A percentile compares a stretch with the other conserved stretches of the same genome.
These are phyloP conservation scores for Eimeria sp. DNA, from an alignment of 169 alveolate species.

Conservation along the genomic window DNA sequence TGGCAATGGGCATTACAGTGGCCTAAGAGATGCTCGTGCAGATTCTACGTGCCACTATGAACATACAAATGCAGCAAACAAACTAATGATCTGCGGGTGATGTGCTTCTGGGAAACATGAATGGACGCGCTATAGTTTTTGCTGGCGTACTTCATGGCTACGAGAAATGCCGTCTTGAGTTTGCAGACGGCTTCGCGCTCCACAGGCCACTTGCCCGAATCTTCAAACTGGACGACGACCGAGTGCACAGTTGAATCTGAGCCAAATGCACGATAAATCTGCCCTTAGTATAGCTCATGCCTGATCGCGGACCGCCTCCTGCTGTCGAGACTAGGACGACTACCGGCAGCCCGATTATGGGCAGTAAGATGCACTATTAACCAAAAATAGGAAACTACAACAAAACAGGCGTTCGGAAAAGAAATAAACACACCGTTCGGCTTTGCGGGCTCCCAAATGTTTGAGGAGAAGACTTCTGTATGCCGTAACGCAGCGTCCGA, in stretches of 20 bases:
- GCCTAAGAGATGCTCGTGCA: neutral
- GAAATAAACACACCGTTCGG: conserved; percentile 2
- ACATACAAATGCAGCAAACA: neutral
- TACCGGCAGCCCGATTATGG: neutral
- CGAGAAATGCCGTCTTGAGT: conserved; percentile 80
- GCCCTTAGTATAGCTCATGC: neutral
- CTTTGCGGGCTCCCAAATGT: conserved; percentile 59
- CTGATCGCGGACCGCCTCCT: neutral
- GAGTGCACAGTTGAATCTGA: conserved; percentile 74
- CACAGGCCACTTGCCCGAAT: conserved; percentile 82
- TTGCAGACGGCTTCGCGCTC: conserved; percentile 70
- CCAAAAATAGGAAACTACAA: neutral
- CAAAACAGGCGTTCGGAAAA: neutral
- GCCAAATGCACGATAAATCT: neutral
- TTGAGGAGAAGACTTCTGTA: conserved; percentile 47
- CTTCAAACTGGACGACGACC: conserved; percentile 80
- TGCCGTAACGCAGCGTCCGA: conserved; percentile 77
- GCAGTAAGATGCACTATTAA: neutral
- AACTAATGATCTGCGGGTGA: neutral
- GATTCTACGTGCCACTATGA: neutral
- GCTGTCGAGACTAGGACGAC: neutral
- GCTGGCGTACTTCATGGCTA: conserved; percentile 78
- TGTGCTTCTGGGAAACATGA: neutral
- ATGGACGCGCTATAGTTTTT: neutral
- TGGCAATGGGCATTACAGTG: neutral